A percentile compares a stretch with the other conserved stretches of the same genome.
phyloP scores from a whole-genome alignment of 306 rosid genomes.

The Vigna angularis region DNA sequence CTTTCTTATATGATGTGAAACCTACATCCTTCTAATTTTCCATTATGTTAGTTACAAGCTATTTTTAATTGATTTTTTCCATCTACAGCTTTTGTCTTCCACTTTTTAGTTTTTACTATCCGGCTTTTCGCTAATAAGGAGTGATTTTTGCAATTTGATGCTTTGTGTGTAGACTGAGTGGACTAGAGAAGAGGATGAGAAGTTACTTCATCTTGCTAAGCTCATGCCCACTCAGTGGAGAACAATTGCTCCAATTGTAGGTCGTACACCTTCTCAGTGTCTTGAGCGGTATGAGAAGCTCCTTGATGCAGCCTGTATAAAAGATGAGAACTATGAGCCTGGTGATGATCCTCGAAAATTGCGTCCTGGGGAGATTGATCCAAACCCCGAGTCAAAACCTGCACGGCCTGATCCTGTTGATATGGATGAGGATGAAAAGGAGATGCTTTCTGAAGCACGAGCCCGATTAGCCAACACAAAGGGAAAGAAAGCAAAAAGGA shows the following conservation, averaged over 20 bases:
- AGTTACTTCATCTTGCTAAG: constrained; percentile 90
- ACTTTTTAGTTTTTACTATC: constrained; percentile 5
- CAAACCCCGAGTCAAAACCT: constrained; percentile 87
- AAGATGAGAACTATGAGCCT: constrained; percentile 88
- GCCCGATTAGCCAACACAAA: constrained; percentile 93
- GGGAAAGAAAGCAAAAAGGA: constrained; percentile 83
- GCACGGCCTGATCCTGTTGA: constrained; percentile 97
- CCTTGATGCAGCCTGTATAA: constrained; percentile 90
- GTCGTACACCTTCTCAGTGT: constrained; percentile 95
- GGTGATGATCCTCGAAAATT: constrained; percentile 91
- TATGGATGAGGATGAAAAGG: constrained; percentile 98
- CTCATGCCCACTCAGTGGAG: constrained; percentile 98
- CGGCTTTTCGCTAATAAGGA: background rate
- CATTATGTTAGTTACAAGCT: background rate
- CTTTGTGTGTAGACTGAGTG: constrained; percentile 72
- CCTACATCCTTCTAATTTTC: background rate
- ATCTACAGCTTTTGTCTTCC: background rate
- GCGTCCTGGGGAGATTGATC: constrained; percentile 39
- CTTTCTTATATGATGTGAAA: background rate
- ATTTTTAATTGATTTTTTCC: background rate
- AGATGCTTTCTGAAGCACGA: constrained; percentile 96
- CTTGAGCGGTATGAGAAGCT: constrained; percentile 93
- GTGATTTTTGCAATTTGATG: background rate
- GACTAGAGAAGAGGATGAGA: constrained; percentile 97
- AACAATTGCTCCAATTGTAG: constrained; percentile 88